A percentile compares a stretch with the other conserved stretches of the same genome.
Conservation (phyloP, 768 basidiomycete genomes). For the Agrocybe pediades region DNA sequence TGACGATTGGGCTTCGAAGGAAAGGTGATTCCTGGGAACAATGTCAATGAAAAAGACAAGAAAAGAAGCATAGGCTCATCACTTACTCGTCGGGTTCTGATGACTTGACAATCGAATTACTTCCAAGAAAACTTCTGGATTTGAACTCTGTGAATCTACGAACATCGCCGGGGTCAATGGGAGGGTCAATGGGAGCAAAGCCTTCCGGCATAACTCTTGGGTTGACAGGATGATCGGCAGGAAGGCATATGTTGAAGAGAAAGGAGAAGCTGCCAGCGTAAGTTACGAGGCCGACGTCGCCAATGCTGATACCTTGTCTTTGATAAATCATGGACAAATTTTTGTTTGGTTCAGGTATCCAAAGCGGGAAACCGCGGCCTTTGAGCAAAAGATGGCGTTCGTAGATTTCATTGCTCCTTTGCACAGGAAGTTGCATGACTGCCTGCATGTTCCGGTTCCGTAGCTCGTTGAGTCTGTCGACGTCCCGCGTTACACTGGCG, state of each 20-base stretch:
- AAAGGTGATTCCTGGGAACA: not conserved
- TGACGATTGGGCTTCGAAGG: slow-evolving; percentile 4
- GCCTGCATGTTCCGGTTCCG: no score
- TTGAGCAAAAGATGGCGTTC: no score
- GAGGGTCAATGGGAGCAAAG: slow-evolving; percentile 6
- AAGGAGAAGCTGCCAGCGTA: slow-evolving; percentile 31
- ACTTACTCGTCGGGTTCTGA: slow-evolving; percentile 1
- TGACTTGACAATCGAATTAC: not conserved
- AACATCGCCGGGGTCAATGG: not conserved
- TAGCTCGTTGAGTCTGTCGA: no score
- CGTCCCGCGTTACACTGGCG: no score
- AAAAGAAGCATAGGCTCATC: slow-evolving; percentile 16
- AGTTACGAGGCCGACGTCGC: slow-evolving; percentile 39
- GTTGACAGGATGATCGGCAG: slow-evolving; percentile 18
- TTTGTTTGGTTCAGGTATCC: slow-evolving; percentile 30
- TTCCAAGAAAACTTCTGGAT: not conserved
- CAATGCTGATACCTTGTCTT: slow-evolving; percentile 30
- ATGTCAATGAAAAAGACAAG: not conserved
- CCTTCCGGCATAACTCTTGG: slow-evolving; percentile 25
- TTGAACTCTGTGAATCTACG: not conserved
- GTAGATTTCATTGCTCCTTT: no score
- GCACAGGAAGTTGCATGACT: no score
- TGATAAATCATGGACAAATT: slow-evolving; percentile 23
- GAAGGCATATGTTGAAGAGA: slow-evolving; percentile 23
- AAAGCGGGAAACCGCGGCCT: no score